These are phyloP conservation scores for Cladosporium austrohemisphaericum DNA, from an alignment of 2,329 filamentous ascomycete genomes.

Conservation along the genomic window DNA sequence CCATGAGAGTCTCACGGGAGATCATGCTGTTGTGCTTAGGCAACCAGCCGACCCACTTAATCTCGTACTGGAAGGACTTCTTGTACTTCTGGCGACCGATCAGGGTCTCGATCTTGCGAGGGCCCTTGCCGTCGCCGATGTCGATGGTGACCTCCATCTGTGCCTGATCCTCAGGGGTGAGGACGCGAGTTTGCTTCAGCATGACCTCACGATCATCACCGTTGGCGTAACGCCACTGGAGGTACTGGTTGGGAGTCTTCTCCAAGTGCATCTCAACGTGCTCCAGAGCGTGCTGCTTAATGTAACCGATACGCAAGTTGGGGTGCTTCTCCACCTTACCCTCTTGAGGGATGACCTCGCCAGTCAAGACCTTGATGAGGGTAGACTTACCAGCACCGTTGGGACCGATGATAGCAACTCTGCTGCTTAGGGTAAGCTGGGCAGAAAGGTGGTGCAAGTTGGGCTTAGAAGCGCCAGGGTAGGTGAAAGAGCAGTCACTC, in stretches of 20 bases:
- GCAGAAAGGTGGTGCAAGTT: conserved; percentile 86
- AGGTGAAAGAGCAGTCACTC: conserved; percentile 87
- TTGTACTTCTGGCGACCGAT: conserved; percentile 98
- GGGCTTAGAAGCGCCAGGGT: conserved; percentile 82
- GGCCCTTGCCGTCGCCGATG: conserved; percentile 74
- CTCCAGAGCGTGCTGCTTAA: conserved; percentile 98
- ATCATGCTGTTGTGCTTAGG: conserved; percentile 93
- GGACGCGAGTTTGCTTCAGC: conserved; percentile 91
- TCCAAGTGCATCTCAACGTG: conserved; percentile 99
- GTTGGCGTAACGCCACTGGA: conserved; percentile 97
- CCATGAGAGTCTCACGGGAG: conserved; percentile 82
- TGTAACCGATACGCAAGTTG: conserved; percentile 97
- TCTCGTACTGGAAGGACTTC: conserved; percentile 98
- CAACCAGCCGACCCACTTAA: conserved; percentile 86
- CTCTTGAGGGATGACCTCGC: conserved; percentile 76
- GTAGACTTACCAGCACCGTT: conserved; percentile 99
- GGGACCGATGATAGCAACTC: conserved; percentile 92
- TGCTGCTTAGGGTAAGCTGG: conserved; percentile 80
- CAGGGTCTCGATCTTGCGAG: conserved; percentile 75
- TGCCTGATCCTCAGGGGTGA: conserved; percentile 77
- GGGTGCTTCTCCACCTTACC: conserved; percentile 97
- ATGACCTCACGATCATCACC: conserved; percentile 95
- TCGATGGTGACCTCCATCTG: conserved; percentile 93
- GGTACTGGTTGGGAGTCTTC: conserved; percentile 98
- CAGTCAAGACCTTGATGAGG: conserved; percentile 93